Evolutionary conservation across 2,329 filamentous ascomycete genomes (phyloP).

Genomic region (Didymella glomerata): DNA sequence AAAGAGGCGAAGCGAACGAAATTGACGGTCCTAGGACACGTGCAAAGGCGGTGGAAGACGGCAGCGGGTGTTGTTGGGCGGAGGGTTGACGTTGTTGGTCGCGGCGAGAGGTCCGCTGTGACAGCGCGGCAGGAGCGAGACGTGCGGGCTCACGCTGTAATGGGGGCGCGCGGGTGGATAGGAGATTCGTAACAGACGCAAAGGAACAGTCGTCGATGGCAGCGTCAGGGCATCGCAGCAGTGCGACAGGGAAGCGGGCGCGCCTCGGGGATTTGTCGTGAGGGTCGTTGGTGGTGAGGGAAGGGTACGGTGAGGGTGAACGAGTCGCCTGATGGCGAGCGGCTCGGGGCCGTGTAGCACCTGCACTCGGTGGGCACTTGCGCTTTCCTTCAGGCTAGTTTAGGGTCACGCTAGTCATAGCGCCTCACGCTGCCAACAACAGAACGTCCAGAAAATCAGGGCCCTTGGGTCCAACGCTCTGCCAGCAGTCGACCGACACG

Average conservation of each 20-base stretch:
- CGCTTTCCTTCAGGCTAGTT: slow-evolving; percentile 1
- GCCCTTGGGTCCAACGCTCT: slow-evolving; percentile 3
- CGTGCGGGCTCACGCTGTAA: slow-evolving; percentile 27
- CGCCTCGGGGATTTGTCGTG: slow-evolving; percentile 34
- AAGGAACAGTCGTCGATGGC: slow-evolving; percentile 36
- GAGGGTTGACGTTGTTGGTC: slow-evolving; percentile 26
- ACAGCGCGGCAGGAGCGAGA: slow-evolving; percentile 32
- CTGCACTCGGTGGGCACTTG: not conserved
- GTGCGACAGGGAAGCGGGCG: slow-evolving; percentile 35
- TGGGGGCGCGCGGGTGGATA: slow-evolving; percentile 15
- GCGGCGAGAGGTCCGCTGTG: slow-evolving; percentile 25
- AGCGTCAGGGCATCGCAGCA: slow-evolving; percentile 36
- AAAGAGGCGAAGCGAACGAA: slow-evolving; percentile 17
- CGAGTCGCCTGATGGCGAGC: slow-evolving; percentile 16
- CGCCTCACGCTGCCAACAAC: slow-evolving; percentile 6
- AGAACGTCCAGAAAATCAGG: slow-evolving; percentile 10
- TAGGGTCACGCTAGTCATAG: slow-evolving; percentile 4
- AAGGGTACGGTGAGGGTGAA: slow-evolving; percentile 13
- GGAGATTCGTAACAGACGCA: slow-evolving; percentile 29
- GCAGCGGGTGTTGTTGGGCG: slow-evolving; percentile 15
- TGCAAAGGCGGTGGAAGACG: slow-evolving; percentile 14
- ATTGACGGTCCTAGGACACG: slow-evolving; percentile 14
- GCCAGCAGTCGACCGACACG: slow-evolving; percentile 6
- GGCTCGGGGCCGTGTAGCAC: slow-evolving; percentile 4
- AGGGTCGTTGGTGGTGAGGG: slow-evolving; percentile 30